Base-by-base conservation (phyloP, 2,329 filamentous ascomycete species). In the Coleophoma crateriformis region DNA sequence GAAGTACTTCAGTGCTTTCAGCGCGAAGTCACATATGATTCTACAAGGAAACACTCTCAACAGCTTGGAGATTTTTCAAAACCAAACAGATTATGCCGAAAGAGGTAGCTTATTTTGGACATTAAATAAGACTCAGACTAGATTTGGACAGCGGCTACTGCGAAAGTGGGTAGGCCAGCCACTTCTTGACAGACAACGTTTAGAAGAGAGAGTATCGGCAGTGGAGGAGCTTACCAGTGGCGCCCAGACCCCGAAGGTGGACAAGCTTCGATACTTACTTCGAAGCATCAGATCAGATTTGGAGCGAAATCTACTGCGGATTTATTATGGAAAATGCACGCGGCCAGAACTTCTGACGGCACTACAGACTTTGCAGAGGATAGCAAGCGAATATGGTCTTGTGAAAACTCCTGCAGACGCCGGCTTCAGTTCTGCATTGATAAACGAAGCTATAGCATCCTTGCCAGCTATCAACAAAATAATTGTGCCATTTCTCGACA, bases 1-100 rank as follows among this genome's bases (percentile, higher is more conserved):
- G 2, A 96, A 95, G 61, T 96, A 97, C 70, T 99, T 99, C 63
- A 87, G 96, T 59, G 90, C 90, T 2, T 99, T 99, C 70, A 96
- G 88, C 59, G 89, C 91, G 7, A 78, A 91, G 35, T 91, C 92
- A 13, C 91, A 97, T 63, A 97, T 99, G 94, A 75, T 97, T 4
- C 74, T 99, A 52, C 96, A 95, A 63, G 94, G 92, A 41, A 99
- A 96, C 48, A 96, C 92, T 0, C 72, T 99, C 35, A 92, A 90
- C 45, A 96, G 90, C 61, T 77, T 99, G 12, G 94, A 99, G 65
- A 90, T 99, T 2, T 99, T 96, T 64, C 87, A 91, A 53, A 99
- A 99, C 58, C 84, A 90, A 60, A 97, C 92, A 0, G 91, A 97
- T 63, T 81, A 91, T 60, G 79, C 82, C 0, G 82, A 87, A 51